Conservation (phyloP, 352 stramenopile species). For the Globisporangium sylvaticum region DNA sequence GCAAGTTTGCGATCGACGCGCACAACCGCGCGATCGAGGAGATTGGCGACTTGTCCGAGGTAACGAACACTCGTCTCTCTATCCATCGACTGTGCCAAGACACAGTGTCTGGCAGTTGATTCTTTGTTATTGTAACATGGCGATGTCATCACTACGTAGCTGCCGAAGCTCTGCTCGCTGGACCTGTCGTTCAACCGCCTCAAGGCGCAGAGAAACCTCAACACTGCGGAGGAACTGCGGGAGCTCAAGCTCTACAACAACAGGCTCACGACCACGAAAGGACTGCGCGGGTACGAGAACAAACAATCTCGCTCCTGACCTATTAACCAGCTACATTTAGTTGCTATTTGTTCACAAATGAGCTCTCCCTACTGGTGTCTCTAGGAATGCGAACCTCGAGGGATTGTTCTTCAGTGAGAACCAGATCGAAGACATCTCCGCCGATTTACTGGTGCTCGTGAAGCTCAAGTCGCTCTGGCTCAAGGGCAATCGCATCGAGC, state of each 20-base stretch:
- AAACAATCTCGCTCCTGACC: no score
- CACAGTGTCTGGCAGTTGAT: not conserved
- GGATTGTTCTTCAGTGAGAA: conserved; percentile 70
- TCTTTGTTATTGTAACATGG: not conserved
- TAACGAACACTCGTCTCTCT: conserved; percentile 5
- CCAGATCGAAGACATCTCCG: conserved; percentile 53
- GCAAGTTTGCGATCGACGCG: conserved; percentile 74
- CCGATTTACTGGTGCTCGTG: conserved; percentile 51
- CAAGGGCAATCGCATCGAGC: conserved; percentile 56
- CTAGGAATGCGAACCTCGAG: conserved; percentile 66
- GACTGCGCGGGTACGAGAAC: conserved; percentile 39
- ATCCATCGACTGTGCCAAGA: not conserved
- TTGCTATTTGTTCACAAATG: not conserved
- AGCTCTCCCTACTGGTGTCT: conserved; percentile 3
- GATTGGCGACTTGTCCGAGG: conserved; percentile 61
- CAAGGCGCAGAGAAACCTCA: conserved; percentile 47
- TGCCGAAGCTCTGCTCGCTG: conserved; percentile 66
- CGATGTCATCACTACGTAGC: conserved; percentile 18
- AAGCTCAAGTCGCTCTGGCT: conserved; percentile 74
- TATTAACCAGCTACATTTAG: not conserved
- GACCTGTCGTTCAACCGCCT: conserved; percentile 81
- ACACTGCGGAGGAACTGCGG: conserved; percentile 54
- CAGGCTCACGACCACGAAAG: conserved; percentile 44
- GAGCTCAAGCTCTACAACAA: conserved; percentile 86
- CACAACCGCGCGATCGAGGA: conserved; percentile 67